Base-by-base conservation (phyloP, 805 yeast genomes). In the Myxozyma neglecta region DNA sequence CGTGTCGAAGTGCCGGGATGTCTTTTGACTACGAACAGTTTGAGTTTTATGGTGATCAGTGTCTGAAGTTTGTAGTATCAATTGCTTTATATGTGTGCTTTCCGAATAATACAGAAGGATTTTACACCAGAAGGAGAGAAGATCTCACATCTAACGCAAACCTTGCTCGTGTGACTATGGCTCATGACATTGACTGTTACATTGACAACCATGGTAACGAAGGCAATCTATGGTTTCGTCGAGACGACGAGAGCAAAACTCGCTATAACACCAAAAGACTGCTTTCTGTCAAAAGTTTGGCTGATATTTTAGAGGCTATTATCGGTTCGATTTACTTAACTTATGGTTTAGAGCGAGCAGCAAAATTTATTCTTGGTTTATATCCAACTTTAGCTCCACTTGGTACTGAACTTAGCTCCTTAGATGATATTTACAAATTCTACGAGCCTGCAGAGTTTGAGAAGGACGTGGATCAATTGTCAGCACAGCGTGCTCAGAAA, bases 21-120 rank as follows among this genome's bases (percentile, higher is more conserved):
- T 3, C 20, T n/a, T 50, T n/a, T 29, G 39, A 57, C 34, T 59
- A 60, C 42, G 61, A 60, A 37, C 60, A 60, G 16, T 53, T 57
- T n/a, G 64, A 60, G 42, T 58, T 60, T 24, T 43, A 56, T 24
- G 64, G 64, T 34, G 64, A 60, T 40, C 34, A 50, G 24, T 52
- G 35, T 29, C 40, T 60, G 43, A 60, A 60, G 32, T 32, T 36
- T 11, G 43, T 50, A 9, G 36, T 36, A 11, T 50, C 54, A 10
- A 13, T 50, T 16, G 39, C 42, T 34, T 14, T 50, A 14, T 50
- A 32, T 24, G 20, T 50, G 9, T 44, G 48, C 18, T 44, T 16
- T 16, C 48, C 48, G 6, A 13, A 44, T 11, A 44, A 44, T 2
- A 14, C 48, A n/a, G 48, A 44, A 6, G 48, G 48, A 18, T 44